Evolutionary conservation across 306 rosid genomes (phyloP).

Genomic region (Casuarina equisetifolia): DNA sequence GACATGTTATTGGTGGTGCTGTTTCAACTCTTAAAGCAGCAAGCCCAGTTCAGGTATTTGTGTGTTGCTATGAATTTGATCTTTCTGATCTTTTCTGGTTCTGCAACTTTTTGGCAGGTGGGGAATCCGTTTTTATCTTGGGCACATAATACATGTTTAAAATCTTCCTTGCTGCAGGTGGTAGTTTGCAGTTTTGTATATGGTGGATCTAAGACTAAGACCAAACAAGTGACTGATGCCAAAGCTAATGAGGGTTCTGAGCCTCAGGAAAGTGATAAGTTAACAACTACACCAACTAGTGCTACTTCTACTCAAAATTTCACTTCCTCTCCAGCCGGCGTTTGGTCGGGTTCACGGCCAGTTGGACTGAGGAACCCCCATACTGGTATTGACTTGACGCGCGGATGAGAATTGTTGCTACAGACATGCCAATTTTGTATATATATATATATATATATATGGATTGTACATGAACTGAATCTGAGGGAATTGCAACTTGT

Average conservation of each 20-base stretch:
- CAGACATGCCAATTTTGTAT: conserved; percentile 67
- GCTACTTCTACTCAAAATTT: conserved; percentile 60
- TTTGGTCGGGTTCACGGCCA: conserved; percentile 67
- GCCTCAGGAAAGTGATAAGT: conserved; percentile 45
- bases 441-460: conserved; percentile 36
- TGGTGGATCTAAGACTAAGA: conserved; percentile 66
- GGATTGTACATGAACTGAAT: conserved; percentile 57
- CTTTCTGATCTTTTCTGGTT: not conserved
- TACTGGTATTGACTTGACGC: conserved; percentile 88
- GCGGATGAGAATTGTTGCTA: conserved; percentile 61
- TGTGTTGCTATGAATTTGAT: conserved; percentile 3
- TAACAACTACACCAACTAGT: conserved; percentile 55
- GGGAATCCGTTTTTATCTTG: not conserved
- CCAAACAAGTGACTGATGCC: conserved; percentile 42
- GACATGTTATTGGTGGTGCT: conserved; percentile 84
- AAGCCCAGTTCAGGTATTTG: conserved; percentile 83
- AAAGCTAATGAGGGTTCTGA: conserved; percentile 47
- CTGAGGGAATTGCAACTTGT: conserved; percentile 50
- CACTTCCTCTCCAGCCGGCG: conserved; percentile 43
- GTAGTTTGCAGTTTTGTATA: conserved; percentile 83
- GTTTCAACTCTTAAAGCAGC: conserved; percentile 79
- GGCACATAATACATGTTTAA: conserved; percentile 4
- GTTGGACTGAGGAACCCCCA: conserved; percentile 56
- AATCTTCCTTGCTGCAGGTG: conserved; percentile 53
- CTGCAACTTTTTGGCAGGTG: not conserved